Conservation (phyloP, 2,329 filamentous ascomycete genomes). For the Xylaria polymorpha region DNA sequence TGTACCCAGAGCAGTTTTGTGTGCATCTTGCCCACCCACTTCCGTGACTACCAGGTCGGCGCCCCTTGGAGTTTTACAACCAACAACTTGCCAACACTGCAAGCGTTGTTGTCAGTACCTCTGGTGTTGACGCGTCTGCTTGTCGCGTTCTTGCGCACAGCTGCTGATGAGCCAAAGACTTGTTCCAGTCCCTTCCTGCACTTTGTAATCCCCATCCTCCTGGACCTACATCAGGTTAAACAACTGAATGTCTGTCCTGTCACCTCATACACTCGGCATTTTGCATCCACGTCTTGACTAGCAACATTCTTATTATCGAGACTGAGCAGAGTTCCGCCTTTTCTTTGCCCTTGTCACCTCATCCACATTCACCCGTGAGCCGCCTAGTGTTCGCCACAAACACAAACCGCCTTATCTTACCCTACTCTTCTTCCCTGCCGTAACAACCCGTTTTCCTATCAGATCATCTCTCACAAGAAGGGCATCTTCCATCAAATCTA, state of each 20-base stretch:
- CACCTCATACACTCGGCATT: not conserved
- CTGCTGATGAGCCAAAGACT: slow-evolving; percentile 1
- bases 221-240: slow-evolving; percentile 7
- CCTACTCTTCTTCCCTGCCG: not conserved
- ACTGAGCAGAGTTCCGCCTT: not conserved
- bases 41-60: not conserved
- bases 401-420: not conserved
- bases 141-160: not conserved
- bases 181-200: slow-evolving; percentile 2
- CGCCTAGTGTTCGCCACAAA: not conserved
- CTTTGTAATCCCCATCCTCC: not conserved
- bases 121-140: slow-evolving; percentile 1
- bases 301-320: not conserved
- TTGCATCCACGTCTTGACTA: not conserved
- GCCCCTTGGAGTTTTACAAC: not conserved
- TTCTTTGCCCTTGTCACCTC: not conserved
- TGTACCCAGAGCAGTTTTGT: slow-evolving; percentile 4
- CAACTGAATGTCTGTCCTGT: slow-evolving; percentile 10
- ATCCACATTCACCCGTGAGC: not conserved
- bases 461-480: slow-evolving; percentile 3
- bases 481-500: too few species aligned
- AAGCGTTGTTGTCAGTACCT: slow-evolving; percentile 1
- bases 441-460: not conserved
- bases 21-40: slow-evolving; percentile 5
- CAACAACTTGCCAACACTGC: not conserved